A percentile compares a stretch with the other conserved stretches of the same genome.
Conservation (phyloP, 306 rosid species). For the Phaseolus lunatus region DNA sequence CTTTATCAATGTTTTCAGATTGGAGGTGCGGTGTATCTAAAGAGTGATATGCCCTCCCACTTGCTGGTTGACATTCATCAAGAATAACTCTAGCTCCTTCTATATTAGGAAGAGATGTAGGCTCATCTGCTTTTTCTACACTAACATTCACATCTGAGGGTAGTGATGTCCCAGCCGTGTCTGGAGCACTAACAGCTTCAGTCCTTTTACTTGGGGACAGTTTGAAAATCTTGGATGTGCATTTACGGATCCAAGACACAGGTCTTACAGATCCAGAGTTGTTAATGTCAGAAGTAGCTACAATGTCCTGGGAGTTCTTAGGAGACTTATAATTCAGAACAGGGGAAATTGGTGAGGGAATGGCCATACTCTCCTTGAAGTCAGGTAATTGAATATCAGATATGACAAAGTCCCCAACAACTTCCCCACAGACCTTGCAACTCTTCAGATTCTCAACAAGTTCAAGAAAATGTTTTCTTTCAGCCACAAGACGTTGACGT, state of each 20-base stretch:
- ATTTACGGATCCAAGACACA: conserved; percentile 69
- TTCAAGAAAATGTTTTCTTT: conserved; percentile 65
- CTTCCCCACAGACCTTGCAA: conserved; percentile 76
- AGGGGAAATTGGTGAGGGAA: conserved; percentile 45
- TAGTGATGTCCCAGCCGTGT: conserved; percentile 45
- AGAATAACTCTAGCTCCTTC: conserved; percentile 48
- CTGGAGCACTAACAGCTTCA: conserved; percentile 55
- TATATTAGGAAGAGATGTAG: conserved; percentile 37
- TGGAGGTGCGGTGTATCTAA: conserved; percentile 43
- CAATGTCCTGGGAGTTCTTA: conserved; percentile 43
- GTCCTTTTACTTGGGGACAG: conserved; percentile 66
- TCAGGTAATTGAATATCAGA: conserved; percentile 74
- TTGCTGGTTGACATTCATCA: conserved; percentile 50
- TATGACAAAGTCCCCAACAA: conserved; percentile 61
- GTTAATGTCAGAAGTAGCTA: conserved; percentile 48
- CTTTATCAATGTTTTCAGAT: conserved; percentile 48
- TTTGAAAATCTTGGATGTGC: conserved; percentile 68
- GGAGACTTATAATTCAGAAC: conserved; percentile 43
- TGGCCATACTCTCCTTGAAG: conserved; percentile 48
- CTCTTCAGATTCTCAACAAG: conserved; percentile 79
- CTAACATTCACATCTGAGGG: conserved; percentile 47
- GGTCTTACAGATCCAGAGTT: conserved; percentile 55
- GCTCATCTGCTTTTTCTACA: conserved; percentile 46
- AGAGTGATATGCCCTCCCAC: conserved; percentile 46
- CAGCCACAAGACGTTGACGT: conserved; percentile 71